Evolutionary conservation across 2,329 filamentous ascomycete genomes (phyloP).

Genomic region (Curvularia sp.): DNA sequence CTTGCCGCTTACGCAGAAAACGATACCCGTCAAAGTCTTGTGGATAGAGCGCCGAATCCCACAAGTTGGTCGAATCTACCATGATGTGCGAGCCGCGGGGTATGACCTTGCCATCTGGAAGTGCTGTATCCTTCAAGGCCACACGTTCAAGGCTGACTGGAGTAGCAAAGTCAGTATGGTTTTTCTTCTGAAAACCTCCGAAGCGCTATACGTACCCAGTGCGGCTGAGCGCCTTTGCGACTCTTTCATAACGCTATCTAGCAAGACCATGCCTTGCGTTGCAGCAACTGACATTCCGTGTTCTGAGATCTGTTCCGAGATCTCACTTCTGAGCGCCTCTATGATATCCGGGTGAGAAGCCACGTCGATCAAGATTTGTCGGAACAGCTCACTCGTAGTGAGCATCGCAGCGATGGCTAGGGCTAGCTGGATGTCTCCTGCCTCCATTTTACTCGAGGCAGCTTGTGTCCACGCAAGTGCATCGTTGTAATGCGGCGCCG

Average conservation of each 20-base stretch:
- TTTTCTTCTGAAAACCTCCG: neutral
- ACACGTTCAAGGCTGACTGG: neutral
- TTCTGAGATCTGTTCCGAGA: neutral
- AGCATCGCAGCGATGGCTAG: conserved; percentile 1
- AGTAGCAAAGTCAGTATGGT: neutral
- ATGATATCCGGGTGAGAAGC: neutral
- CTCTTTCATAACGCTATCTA: conserved; percentile 8
- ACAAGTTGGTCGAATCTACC: neutral
- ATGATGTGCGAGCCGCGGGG: conserved; percentile 1
- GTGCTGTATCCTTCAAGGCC: neutral
- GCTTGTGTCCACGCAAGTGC: neutral
- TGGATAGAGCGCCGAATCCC: neutral
- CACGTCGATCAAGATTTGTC: conserved; percentile 5
- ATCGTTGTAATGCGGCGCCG: neutral
- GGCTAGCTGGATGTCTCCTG: conserved; percentile 6
- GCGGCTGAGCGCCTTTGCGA: neutral
- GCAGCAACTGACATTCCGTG: conserved; percentile 1
- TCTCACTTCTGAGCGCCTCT: neutral
- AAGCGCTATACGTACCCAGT: neutral
- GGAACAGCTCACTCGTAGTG: conserved; percentile 6
- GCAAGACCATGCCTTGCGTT: conserved; percentile 2
- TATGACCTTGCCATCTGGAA: neutral
- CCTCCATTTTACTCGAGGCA: neutral
- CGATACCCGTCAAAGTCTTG: neutral
- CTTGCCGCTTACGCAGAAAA: neutral